Evolutionary conservation across 2,329 filamentous ascomycete species (phyloP).

Genomic region (Diplodia intermedia): DNA sequence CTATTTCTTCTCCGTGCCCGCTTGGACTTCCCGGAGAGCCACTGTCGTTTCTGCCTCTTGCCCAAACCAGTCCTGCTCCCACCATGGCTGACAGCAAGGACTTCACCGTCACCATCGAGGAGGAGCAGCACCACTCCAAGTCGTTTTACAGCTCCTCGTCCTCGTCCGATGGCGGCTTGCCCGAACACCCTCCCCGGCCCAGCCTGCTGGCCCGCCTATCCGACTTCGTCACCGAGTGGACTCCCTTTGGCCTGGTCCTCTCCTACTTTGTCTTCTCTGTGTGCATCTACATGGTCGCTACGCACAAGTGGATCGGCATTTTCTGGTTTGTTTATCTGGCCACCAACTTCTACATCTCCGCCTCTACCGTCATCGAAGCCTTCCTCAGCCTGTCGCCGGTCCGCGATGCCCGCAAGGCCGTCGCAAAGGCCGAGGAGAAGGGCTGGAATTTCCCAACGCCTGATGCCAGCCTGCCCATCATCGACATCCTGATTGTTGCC

Average conservation of each 20-base stretch:
- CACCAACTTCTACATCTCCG: conserved; percentile 55
- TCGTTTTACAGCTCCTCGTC: conserved; percentile 28
- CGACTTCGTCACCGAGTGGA: conserved; percentile 50
- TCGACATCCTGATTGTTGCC: conserved; percentile 58
- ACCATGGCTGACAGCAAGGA: conserved; percentile 41
- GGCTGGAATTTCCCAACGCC: conserved; percentile 53
- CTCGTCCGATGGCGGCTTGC: conserved; percentile 20
- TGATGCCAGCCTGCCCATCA: conserved; percentile 50
- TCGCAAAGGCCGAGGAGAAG: conserved; percentile 48
- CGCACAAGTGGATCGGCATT: conserved; percentile 46
- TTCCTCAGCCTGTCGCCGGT: conserved; percentile 50
- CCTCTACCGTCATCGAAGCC: conserved; percentile 51
- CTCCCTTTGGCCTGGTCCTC: conserved; percentile 50
- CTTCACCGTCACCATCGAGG: conserved; percentile 42
- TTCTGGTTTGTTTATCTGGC: conserved; percentile 56
- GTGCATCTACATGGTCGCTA: conserved; percentile 52
- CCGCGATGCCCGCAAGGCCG: conserved; percentile 47
- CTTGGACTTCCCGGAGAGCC: conserved; percentile 11
- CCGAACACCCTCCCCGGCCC: conserved; percentile 30
- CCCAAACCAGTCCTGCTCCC: neutral
- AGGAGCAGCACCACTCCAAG: conserved; percentile 33
- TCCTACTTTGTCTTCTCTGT: conserved; percentile 53
- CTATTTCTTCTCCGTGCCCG: conserved; percentile 30
- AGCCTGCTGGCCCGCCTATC: conserved; percentile 35
- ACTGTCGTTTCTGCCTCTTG: conserved; percentile 31